A percentile compares a stretch with the other conserved stretches of the same genome.
Conservation (phyloP, 2,329 filamentous ascomycete species). For the Verticillium nonalfalfae region DNA sequence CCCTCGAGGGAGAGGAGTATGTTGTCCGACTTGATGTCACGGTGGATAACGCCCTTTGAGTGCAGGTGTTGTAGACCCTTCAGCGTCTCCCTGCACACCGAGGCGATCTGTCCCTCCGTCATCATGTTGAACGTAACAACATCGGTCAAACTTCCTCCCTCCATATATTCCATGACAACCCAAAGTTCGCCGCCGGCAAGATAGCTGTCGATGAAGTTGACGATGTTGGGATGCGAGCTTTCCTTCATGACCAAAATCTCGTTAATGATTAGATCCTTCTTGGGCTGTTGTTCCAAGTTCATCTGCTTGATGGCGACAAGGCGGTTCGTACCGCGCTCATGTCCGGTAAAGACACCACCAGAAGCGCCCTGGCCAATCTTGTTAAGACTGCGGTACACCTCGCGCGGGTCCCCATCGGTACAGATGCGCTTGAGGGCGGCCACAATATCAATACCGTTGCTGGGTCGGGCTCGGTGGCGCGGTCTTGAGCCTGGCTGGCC, state of each 20-base stretch:
- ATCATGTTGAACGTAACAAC: slow-evolving; percentile 99
- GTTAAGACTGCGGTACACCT: slow-evolving; percentile 78
- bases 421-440: slow-evolving; percentile 83
- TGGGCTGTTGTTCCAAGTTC: slow-evolving; percentile 97
- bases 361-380: slow-evolving; percentile 98
- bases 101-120: slow-evolving; percentile 95
- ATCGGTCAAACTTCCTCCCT: slow-evolving; percentile 93
- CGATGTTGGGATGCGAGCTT: slow-evolving; percentile 95
- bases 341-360: slow-evolving; percentile 89
- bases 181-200: slow-evolving; percentile 84
- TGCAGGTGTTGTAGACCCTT: slow-evolving; percentile 91
- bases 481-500: slow-evolving; percentile 47
- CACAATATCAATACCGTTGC: slow-evolving; percentile 75
- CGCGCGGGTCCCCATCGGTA: slow-evolving; percentile 80
- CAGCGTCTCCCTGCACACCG: slow-evolving; percentile 88
- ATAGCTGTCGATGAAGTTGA: slow-evolving; percentile 98
- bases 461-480: slow-evolving; percentile 72
- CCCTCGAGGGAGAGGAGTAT: slow-evolving; percentile 90
- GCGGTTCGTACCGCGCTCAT: slow-evolving; percentile 75
- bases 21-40: slow-evolving; percentile 99
- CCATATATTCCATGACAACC: slow-evolving; percentile 99
- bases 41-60: slow-evolving; percentile 95
- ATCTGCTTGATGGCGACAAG: slow-evolving; percentile 99
- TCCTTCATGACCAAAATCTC: slow-evolving; percentile 99
- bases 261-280: slow-evolving; percentile 99